These are phyloP conservation scores for Sphagnum fallax DNA, from an alignment of 228 moss, liverwort and hornwort species.

Conservation along the genomic window DNA sequence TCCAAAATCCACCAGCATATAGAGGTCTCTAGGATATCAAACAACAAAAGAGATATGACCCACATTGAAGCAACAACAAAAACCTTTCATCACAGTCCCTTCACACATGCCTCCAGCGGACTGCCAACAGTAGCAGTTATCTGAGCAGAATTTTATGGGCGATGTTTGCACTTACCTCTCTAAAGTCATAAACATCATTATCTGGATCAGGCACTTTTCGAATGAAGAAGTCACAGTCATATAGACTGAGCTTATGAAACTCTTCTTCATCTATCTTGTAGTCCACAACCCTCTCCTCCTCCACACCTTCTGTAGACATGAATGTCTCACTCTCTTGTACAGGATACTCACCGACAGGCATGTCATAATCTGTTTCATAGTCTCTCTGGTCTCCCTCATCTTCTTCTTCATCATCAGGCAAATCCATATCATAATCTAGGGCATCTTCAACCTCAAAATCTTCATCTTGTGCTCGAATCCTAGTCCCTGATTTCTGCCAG, in stretches of 20 bases:
- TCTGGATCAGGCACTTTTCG: constrained; percentile 77
- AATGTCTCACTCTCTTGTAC: constrained; percentile 69
- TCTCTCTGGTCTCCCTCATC: constrained; percentile 88
- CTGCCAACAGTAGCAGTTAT: neutral
- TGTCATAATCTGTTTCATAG: constrained; percentile 78
- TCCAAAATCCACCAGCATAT: neutral
- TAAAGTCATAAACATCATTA: constrained; percentile 81
- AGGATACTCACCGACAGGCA: constrained; percentile 55
- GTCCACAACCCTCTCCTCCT: constrained; percentile 75
- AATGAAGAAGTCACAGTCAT: constrained; percentile 92
- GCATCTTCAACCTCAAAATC: constrained; percentile 92
- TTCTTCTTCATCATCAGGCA: constrained; percentile 61
- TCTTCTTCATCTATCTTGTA: constrained; percentile 99
- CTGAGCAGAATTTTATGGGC: neutral
- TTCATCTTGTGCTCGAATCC: constrained; percentile 36
- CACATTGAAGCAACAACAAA: too few species aligned
- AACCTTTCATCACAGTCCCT: too few species aligned
- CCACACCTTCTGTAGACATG: constrained; percentile 68
- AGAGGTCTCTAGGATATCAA: too few species aligned
- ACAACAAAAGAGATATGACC: too few species aligned
- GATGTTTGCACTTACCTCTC: constrained; percentile 35
- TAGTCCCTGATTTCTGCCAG: too few species aligned
- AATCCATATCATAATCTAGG: constrained; percentile 76
- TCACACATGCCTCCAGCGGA: too few species aligned
- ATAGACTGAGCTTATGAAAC: constrained; percentile 78